Evolutionary conservation across 306 rosid species (phyloP), one percentile per base, ranked within the genome.

Genomic region (Vigna hirtella): DNA sequence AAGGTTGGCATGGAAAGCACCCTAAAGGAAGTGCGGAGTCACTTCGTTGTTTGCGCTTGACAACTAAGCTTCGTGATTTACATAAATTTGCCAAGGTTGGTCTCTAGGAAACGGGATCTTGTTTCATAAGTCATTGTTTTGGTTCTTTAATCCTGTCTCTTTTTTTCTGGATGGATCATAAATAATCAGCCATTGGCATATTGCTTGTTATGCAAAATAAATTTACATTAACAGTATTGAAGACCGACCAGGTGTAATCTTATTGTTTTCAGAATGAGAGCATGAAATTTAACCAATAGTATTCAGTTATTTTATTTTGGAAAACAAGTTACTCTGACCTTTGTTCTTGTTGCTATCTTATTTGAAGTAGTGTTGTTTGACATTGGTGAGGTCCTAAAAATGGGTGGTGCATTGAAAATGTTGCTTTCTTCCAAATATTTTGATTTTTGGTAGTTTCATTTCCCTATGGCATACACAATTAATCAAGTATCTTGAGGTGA

Each of bases 21-120:
- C 62, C 48, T 64, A 94, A 81, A 87, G 97, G 91, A 66, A 74
- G 87, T n/a, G 88, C 65, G 6, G 97, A 94, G 81, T 85, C 90
- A 36, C 77, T 81, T 76, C 89, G 88, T 59, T 83, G 87, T 88
- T 87, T 86, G 70, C 91, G 96, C 49, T 81, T 95, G 85, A 89
- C 98, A 59, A 83, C 97, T 83, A 95, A 95, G 81, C 96, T 95
- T 13, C 97, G 98, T 15, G 98, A 95, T 84, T 92, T 92, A 24
- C 90, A 92, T 18, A 95, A 88, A 89, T 84, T 84, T 86, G 98
- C 97, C 57, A 95, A 95, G 97, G 98, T 95, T 70, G 17, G 88
- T 77, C 58, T 70, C 51, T 58, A 22, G 76, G 49, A 9, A 70
- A 16, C 45, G 26, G 55, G 12, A 13, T 43, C 59, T 57, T 76